Evolutionary conservation across 805 yeast species (phyloP).

Genomic region (Starmerella potacharoeniae): DNA sequence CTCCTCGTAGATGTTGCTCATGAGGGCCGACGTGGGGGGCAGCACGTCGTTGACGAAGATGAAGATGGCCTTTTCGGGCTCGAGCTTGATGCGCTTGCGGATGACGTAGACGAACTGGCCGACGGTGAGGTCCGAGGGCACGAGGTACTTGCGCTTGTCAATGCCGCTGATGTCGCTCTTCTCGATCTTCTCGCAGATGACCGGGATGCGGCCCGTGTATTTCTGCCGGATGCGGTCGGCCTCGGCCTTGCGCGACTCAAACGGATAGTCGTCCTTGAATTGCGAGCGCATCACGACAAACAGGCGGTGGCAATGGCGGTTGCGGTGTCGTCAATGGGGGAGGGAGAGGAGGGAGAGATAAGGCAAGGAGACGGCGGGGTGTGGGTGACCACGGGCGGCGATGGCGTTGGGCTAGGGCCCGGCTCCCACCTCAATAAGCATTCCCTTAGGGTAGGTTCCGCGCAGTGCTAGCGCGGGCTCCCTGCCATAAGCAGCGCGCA

Average conservation of each 20-base stretch:
- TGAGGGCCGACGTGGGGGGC: conserved; percentile 95
- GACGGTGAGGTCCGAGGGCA: conserved; percentile 90
- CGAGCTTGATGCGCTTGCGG: conserved; percentile 88
- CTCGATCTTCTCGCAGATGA: conserved; percentile 93
- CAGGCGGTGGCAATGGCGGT: background rate
- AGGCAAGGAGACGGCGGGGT: conserved; percentile 4
- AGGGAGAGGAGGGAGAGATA: background rate
- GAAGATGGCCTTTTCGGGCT: conserved; percentile 95
- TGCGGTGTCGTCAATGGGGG: conserved; percentile 1
- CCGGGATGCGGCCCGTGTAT: conserved; percentile 89
- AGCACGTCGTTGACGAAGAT: conserved; percentile 92
- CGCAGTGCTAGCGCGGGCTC: background rate
- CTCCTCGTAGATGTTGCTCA: conserved; percentile 90
- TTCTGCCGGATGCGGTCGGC: conserved; percentile 81
- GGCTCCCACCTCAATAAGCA: background rate
- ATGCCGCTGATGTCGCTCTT: conserved; percentile 92
- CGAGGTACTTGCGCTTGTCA: conserved; percentile 93
- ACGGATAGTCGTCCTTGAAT: conserved; percentile 90
- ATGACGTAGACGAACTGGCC: conserved; percentile 98
- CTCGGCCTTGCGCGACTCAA: conserved; percentile 91
- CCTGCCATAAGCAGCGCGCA: background rate
- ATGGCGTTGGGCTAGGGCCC: conserved; percentile 4
- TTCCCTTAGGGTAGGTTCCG: background rate
- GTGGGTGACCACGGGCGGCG: conserved; percentile 1
- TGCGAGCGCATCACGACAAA: conserved; percentile 58